phyloP scores from a whole-genome alignment of 495 filamentous ascomycete species.

The Tuber indicum region DNA sequence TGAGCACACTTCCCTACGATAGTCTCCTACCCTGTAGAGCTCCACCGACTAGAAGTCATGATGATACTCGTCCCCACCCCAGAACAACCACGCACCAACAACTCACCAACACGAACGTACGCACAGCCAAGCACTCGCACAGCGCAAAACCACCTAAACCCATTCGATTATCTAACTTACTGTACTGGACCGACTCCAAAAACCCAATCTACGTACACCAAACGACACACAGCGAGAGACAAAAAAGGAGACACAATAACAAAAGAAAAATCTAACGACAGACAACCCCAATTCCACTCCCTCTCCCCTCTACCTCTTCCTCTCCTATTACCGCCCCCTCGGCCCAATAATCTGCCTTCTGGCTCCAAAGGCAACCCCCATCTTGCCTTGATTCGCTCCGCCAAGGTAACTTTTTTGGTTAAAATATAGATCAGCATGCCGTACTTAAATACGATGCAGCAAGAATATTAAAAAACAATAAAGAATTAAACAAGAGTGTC shows the following conservation, averaged over 20 bases:
- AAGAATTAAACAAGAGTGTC: slow-evolving; percentile 15
- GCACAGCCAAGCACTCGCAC: background rate
- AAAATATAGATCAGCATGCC: slow-evolving; percentile 11
- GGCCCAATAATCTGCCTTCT: slow-evolving; percentile 71
- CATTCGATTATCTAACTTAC: background rate
- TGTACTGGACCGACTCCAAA: background rate
- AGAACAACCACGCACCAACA: no score
- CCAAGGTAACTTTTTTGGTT: slow-evolving; percentile 71
- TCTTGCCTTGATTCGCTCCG: slow-evolving; percentile 87
- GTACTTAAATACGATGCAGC: background rate
- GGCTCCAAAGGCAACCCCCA: slow-evolving; percentile 83
- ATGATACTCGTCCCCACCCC: background rate
- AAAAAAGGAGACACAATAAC: background rate
- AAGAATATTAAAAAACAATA: slow-evolving; percentile 14
- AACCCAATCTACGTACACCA: slow-evolving; percentile 2
- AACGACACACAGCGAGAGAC: background rate
- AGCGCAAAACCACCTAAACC: background rate
- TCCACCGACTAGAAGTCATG: background rate
- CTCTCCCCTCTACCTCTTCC: background rate
- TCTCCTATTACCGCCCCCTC: slow-evolving; percentile 13
- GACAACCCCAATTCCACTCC: background rate
- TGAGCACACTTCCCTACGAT: background rate
- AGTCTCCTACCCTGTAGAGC: background rate
- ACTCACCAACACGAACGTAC: background rate
- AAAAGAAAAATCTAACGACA: slow-evolving; percentile 2